phyloP scores from a whole-genome alignment of 2,329 filamentous ascomycete species.

The Aspergillus sojae region DNA sequence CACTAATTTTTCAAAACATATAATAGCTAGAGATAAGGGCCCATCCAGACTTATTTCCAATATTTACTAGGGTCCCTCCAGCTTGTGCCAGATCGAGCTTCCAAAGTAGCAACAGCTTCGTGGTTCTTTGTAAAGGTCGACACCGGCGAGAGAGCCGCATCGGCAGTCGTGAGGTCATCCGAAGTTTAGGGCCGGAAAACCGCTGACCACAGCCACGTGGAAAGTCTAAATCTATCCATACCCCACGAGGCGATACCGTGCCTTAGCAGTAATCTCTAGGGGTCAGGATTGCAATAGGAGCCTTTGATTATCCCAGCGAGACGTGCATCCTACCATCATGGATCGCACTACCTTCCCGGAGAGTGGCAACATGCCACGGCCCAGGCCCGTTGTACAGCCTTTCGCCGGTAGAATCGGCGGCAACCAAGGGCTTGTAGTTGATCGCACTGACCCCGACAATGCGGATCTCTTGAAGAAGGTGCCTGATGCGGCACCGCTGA shows the following conservation, averaged over 20 bases:
- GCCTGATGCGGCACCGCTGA: slow-evolving; percentile 46
- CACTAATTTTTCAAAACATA: background rate
- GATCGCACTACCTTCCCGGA: background rate
- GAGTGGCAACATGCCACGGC: background rate
- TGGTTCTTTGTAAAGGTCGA: background rate
- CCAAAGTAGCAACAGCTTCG: background rate
- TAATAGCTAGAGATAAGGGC: background rate
- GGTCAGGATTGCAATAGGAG: background rate
- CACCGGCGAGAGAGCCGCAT: background rate
- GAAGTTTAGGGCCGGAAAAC: background rate
- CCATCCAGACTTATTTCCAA: background rate
- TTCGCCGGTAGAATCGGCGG: slow-evolving; percentile 16
- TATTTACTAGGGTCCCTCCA: accelerated
- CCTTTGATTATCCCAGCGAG: background rate
- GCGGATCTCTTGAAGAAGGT: slow-evolving; percentile 20
- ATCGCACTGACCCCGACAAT: slow-evolving; percentile 31
- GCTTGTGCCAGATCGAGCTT: background rate
- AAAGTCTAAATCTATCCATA: background rate
- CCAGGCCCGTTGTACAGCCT: slow-evolving; percentile 4
- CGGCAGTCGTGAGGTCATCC: background rate
- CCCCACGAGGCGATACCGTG: no score
- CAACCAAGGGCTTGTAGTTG: slow-evolving; percentile 15
- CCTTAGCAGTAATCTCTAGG: no score
- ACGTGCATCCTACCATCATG: background rate
- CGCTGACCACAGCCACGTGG: background rate